Evolutionary conservation across 225 moss, liverwort and hornwort genomes (phyloP), one percentile per base, ranked within the genome.

Genomic region (Rhytidiadelphus loreus): DNA sequence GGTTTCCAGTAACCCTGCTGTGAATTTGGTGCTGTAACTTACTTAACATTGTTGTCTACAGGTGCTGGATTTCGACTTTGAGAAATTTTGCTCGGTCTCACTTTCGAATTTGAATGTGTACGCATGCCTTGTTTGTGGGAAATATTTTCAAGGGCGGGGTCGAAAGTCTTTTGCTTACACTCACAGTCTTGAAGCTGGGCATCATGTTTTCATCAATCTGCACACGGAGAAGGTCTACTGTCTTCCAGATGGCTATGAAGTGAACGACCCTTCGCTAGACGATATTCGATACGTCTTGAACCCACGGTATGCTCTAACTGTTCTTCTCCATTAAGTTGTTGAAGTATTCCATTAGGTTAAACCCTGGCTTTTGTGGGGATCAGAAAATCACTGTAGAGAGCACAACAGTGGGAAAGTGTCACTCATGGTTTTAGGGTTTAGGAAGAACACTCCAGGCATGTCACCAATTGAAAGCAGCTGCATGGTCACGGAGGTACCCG

Each of bases 161-260:
- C 96, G 97, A 18, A 99, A 97, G 74, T 97, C 97, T 83, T 94
- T 97, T 91, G 99, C 97, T 37, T 99, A 97, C 83, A 99, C 97
- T 18, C 99, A 99, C 90, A 99, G 99, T 83, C 94, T 99, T 76
- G 99, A 99, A 92, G 97, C 96, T 88, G 96, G 96, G 50, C 98
- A 98, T 88, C 98, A 98, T 79, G 97, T 98, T 57, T 98, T 98
- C 87, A 98, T 98, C 81, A 98, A 98, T 89, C 92, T 98, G 64
- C 97, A 97, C 90, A 94, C 97, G 61, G 98, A 98, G 94, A 98
- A 98, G 95, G 98, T 98, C 44, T 98, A 98, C 86, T 98, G 98
- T 80, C 95, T 98, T 84, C 98, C 98, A 72, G 97, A 98, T 88
- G 98, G 98, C 60, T 98, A 98, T 84, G 98, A 98, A 94, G 98